Evolutionary conservation across 352 stramenopile species (phyloP).

Genomic region (Thalassiosira livingstoniorum): DNA sequence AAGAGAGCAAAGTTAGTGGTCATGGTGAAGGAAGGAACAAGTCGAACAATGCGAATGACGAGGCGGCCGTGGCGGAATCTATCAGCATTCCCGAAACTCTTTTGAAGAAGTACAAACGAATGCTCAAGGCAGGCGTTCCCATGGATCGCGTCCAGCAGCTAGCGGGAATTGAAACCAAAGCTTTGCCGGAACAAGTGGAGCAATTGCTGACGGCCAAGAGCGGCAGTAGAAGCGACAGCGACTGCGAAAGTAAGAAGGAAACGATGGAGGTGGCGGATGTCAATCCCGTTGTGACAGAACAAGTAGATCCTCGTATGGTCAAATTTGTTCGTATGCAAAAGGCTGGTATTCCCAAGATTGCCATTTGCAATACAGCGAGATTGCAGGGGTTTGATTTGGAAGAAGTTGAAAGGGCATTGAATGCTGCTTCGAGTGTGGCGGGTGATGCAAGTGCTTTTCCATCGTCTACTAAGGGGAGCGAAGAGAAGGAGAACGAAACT

Average conservation of each 20-base stretch:
- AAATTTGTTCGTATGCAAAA: conserved; percentile 53
- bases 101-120: conserved; percentile 57
- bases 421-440: too few relatives aligned
- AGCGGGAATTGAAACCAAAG: conserved; percentile 33
- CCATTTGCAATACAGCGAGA: conserved; percentile 31
- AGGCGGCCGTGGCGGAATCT: too few relatives aligned
- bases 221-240: not conserved
- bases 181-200: conserved; percentile 20
- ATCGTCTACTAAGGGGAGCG: not conserved
- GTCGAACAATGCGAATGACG: conserved; percentile 1
- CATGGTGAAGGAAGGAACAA: not conserved
- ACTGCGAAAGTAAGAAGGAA: conserved; percentile 21
- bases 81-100: conserved; percentile 36
- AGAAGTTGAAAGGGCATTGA: conserved; percentile 26
- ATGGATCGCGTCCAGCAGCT: conserved; percentile 52
- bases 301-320: conserved; percentile 18
- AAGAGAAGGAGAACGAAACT: not conserved
- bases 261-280: not conserved
- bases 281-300: conserved; percentile 15
- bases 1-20: not conserved
- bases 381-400: conserved; percentile 41
- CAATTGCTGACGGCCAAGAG: not conserved
- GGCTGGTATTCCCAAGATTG: conserved; percentile 33
- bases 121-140: conserved; percentile 51
- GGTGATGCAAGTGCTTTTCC: not conserved